Evolutionary conservation across 306 rosid genomes (phyloP).

Genomic region (Cercis canadensis): DNA sequence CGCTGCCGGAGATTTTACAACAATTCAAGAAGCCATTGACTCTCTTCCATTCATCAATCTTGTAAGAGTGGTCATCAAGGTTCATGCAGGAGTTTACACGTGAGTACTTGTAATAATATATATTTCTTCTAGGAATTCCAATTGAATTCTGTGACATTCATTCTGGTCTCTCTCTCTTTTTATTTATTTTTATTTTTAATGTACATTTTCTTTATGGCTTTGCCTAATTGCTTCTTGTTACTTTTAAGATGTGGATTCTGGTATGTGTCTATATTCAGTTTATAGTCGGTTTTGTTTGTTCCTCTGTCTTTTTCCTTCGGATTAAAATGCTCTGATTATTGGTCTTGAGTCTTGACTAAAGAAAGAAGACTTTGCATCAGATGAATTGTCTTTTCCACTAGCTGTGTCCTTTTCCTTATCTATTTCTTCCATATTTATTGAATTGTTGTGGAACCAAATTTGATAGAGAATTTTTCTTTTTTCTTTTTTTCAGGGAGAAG

Average conservation of each 20-base stretch:
- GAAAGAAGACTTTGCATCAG: neutral
- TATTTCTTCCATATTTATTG: too few relatives aligned
- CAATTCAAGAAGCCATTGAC: constrained; percentile 86
- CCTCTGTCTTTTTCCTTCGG: constrained; percentile 36
- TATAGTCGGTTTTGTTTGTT: constrained; percentile 27
- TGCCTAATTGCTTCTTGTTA: constrained; percentile 17
- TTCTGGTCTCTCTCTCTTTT: constrained; percentile 22
- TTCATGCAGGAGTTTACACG: constrained; percentile 95
- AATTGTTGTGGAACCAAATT: too few relatives aligned
- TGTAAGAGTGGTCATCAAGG: constrained; percentile 88
- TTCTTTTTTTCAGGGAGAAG: constrained; percentile 69
- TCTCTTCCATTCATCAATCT: constrained; percentile 84
- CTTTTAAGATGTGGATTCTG: constrained; percentile 32
- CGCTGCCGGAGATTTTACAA: constrained; percentile 63
- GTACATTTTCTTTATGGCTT: neutral
- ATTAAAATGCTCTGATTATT: constrained; percentile 27
- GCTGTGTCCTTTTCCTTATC: neutral
- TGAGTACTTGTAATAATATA: constrained; percentile 46
- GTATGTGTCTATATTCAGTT: constrained; percentile 37
- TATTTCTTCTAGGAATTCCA: neutral
- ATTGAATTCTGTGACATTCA: constrained; percentile 4
- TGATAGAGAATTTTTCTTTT: neutral
- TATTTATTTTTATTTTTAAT: neutral
- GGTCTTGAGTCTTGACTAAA: constrained; percentile 26
- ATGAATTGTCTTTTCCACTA: constrained; percentile 25